phyloP scores from a whole-genome alignment of 2,329 filamentous ascomycete genomes.

The Xylaria sp. region DNA sequence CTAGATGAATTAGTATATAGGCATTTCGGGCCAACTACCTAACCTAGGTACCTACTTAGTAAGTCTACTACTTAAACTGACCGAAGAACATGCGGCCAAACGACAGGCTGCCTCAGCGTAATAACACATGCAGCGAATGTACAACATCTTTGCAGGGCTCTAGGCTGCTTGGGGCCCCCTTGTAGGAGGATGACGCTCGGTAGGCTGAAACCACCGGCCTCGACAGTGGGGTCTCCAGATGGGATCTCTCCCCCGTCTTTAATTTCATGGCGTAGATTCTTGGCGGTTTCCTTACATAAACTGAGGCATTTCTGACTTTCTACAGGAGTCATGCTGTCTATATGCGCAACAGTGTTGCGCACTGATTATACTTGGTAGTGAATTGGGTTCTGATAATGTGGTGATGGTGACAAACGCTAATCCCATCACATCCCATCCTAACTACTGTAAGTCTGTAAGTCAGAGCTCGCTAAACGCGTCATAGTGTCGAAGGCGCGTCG shows the following conservation, averaged over 20 bases:
- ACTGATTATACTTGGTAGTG: too few species aligned
- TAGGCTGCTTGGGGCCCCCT: too few species aligned
- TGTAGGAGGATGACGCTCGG: slow-evolving; percentile 7
- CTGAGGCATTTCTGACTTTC: slow-evolving; percentile 18
- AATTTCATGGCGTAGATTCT: background rate
- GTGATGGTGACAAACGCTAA: background rate
- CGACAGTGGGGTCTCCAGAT: slow-evolving; percentile 13
- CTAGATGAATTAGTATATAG: background rate
- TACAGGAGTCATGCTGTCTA: too few species aligned
- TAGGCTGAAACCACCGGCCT: slow-evolving; percentile 27
- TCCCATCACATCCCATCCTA: background rate
- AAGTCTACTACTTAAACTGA: slow-evolving; percentile 3
- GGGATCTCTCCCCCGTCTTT: slow-evolving; percentile 6
- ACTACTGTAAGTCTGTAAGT: background rate
- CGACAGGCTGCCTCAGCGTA: background rate
- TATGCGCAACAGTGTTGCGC: too few species aligned
- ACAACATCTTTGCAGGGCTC: too few species aligned
- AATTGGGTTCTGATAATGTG: background rate
- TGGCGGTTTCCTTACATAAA: background rate
- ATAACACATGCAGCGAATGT: background rate
- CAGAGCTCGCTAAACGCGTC: slow-evolving; percentile 14
- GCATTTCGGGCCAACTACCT: background rate
- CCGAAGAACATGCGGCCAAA: background rate
- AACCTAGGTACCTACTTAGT: too few species aligned
- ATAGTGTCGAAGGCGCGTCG: slow-evolving; percentile 19